Evolutionary conservation across 805 yeast genomes (phyloP), one percentile per base, ranked within the genome.

Genomic region (Saccharomycopsis oosterbeekiorum): DNA sequence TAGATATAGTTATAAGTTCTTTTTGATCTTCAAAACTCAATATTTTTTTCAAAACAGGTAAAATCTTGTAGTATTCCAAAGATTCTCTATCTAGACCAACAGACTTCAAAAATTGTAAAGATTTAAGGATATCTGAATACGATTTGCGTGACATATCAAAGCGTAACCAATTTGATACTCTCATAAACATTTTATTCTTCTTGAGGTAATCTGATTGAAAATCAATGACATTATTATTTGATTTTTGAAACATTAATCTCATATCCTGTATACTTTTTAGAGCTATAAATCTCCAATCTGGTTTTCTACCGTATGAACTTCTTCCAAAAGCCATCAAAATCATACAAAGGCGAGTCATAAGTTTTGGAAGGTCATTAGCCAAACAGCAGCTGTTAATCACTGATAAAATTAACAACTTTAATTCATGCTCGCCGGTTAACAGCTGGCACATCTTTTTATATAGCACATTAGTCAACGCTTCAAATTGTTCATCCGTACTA

Each of bases 111-210:
- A 64, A 64, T 17, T 50, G 55, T 17, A 64, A 40, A 14, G 63
- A 43, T 8, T 17, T 39, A 15, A 17, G n/a, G 29, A 64, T 50
- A n/a, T 58, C 60, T 4, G 55, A 26, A 41, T 41, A 47, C 19
- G 58, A 59, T 21, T 62, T 57, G 36, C 40, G 55, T 8, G 59
- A 55, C 41, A 61, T 53, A 56, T 64, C 66, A 53, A 59, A 64
- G 50, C 66, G 55, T 10, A 64, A 29, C 66, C 66, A 64, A 36
- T 64, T 64, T n/a, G 66, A 64, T 15, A 64, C 53, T 51, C 66
- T 55, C 21, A 58, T 64, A 55, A 64, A 64, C 26, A 64, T 40
- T 47, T 64, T 64, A 34, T 43, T 55, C 37, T 59, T 62, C 19
- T 60, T 64, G 10, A 59, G 24, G 51, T 47, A 64, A n/a, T 59